Percentiles rank a stretch among this genome's conserved stretches.
Conservation (phyloP, 2,329 filamentous ascomycete genomes). For the Hymenoscyphus scutula region DNA sequence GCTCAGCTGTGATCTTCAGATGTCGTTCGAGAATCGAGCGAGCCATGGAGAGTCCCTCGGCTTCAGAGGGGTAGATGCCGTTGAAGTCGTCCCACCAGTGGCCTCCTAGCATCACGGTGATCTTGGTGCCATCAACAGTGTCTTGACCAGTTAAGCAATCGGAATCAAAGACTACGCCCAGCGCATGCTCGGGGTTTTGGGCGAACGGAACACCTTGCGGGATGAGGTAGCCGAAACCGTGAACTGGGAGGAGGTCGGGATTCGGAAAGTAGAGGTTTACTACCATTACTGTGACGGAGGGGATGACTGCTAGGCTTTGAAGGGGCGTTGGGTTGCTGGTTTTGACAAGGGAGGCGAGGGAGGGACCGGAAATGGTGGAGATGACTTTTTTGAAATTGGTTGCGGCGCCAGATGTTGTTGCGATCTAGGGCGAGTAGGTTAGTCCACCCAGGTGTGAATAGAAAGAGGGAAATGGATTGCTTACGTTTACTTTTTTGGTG, state of each 20-base stretch:
- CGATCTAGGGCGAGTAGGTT: slow-evolving; percentile 37
- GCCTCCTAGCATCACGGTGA: slow-evolving; percentile 93
- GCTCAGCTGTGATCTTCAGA: slow-evolving; percentile 63
- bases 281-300: slow-evolving; percentile 80
- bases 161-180: slow-evolving; percentile 92
- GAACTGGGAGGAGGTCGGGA: slow-evolving; percentile 57
- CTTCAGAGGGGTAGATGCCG: slow-evolving; percentile 56
- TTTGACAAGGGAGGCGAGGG: slow-evolving; percentile 22
- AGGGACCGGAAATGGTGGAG: slow-evolving; percentile 51
- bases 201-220: slow-evolving; percentile 68
- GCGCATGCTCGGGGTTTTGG: slow-evolving; percentile 76
- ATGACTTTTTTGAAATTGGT: slow-evolving; percentile 56
- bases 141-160: slow-evolving; percentile 48
- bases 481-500: slow-evolving; percentile 44
- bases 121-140: slow-evolving; percentile 65
- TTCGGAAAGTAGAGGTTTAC: slow-evolving; percentile 84
- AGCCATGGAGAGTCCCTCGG: slow-evolving; percentile 69
- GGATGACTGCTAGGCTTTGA: slow-evolving; percentile 51
- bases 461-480: slow-evolving; percentile 16
- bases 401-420: slow-evolving; percentile 27
- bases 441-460: slow-evolving; percentile 14
- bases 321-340: slow-evolving; percentile 35
- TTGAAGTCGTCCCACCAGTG: slow-evolving; percentile 77
- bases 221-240: slow-evolving; percentile 90
- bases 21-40: slow-evolving; percentile 69